phyloP scores from a whole-genome alignment of 169 alveolate genomes.

The Miamiensis avidus region DNA sequence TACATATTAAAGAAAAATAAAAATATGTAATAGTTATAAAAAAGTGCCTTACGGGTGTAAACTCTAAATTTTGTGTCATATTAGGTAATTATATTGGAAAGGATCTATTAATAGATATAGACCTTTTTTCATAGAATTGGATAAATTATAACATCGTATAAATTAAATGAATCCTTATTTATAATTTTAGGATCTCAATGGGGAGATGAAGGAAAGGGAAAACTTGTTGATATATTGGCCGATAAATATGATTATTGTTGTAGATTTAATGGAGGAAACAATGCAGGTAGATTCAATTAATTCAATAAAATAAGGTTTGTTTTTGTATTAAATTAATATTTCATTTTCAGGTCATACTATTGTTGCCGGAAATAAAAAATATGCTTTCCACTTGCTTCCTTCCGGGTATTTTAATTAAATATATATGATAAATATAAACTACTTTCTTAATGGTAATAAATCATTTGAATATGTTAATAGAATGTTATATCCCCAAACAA shows the following conservation, averaged over 20 bases:
- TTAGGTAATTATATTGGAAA: no score
- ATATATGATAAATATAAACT: no score
- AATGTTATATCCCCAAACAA: conserved; percentile 69
- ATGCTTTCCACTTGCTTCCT: conserved; percentile 93
- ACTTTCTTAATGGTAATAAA: neutral
- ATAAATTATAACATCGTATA: neutral
- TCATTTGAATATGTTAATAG: no score
- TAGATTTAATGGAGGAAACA: conserved; percentile 95
- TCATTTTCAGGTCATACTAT: conserved; percentile 90
- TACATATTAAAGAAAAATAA: no score
- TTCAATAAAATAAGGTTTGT: no score
- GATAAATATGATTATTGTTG: conserved; percentile 87
- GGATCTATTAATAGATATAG: no score
- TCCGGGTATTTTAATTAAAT: no score
- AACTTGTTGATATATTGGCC: conserved; percentile 92
- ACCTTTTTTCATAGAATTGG: no score
- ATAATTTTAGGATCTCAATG: conserved; percentile 92
- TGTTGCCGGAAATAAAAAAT: conserved; percentile 79
- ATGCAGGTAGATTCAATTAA: conserved; percentile 70
- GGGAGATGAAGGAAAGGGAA: conserved; percentile 99
- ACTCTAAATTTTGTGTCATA: neutral
- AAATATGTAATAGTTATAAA: neutral
- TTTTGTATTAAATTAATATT: neutral
- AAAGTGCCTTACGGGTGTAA: neutral
- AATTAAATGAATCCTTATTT: neutral